A percentile compares a stretch with the other conserved stretches of the same genome.
phyloP scores from a whole-genome alignment of 2,329 filamentous ascomycete genomes.

The Fusarium hostae region DNA sequence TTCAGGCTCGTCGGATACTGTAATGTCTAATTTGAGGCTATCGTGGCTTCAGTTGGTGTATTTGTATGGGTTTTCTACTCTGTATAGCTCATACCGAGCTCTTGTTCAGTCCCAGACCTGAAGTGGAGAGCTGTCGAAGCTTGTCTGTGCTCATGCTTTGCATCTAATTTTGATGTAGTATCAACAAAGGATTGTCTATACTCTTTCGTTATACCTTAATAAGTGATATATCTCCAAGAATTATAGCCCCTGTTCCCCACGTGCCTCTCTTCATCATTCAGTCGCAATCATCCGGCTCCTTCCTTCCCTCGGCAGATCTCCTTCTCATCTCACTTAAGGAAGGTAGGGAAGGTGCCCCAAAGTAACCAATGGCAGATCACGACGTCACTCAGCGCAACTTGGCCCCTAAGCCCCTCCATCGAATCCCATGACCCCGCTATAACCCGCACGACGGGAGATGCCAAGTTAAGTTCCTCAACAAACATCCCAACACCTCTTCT shows the following conservation, averaged over 20 bases:
- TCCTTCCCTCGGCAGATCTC: constrained; percentile 18
- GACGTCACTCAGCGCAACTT: constrained; percentile 30
- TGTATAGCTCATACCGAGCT: not conserved
- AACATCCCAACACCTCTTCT: constrained; percentile 35
- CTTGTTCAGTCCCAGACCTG: not conserved
- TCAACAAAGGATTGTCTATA: not conserved
- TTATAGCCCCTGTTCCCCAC: not conserved
- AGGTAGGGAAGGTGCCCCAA: constrained; percentile 7
- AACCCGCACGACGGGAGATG: constrained; percentile 29
- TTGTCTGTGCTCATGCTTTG: not conserved
- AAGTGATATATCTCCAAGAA: not conserved
- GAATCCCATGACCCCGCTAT: constrained; percentile 40
- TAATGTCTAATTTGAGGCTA: not conserved
- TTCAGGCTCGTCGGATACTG: constrained; percentile 5
- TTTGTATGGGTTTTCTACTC: not conserved
- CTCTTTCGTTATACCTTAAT: not conserved
- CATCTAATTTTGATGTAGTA: not conserved
- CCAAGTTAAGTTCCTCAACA: constrained; percentile 40
- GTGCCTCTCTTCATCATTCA: constrained; percentile 14
- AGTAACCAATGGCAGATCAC: constrained; percentile 24
- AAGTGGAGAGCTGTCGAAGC: not conserved
- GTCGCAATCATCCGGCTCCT: constrained; percentile 1
- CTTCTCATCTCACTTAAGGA: constrained; percentile 2
- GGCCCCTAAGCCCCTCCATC: constrained; percentile 31
- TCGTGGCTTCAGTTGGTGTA: not conserved